Percentiles rank a stretch among this genome's conserved stretches.
phyloP scores from a whole-genome alignment of 768 basidiomycete species.

The Kwoniella heveanensis region DNA sequence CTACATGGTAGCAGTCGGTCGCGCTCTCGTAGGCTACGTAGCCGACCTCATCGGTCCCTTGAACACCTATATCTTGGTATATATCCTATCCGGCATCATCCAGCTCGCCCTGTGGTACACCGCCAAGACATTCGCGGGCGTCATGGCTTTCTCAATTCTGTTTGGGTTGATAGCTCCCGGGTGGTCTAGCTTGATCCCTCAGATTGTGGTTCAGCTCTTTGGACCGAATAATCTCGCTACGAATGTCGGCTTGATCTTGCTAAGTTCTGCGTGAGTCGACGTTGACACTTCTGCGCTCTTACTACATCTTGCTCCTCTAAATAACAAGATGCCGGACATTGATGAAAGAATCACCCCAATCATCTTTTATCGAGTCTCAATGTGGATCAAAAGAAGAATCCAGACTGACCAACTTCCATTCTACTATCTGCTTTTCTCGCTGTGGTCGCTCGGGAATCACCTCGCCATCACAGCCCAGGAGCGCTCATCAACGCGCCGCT shows the following conservation, averaged over 20 bases:
- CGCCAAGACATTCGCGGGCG: conserved; percentile 32
- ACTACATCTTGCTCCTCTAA: too few relatives aligned
- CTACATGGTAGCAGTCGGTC: conserved; percentile 35
- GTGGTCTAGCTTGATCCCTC: conserved; percentile 33
- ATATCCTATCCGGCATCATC: conserved; percentile 29
- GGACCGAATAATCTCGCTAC: conserved; percentile 39
- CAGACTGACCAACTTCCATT: too few relatives aligned
- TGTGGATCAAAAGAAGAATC: too few relatives aligned
- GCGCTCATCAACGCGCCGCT: conserved; percentile 30
- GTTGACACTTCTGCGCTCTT: too few relatives aligned
- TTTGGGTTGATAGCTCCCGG: conserved; percentile 41
- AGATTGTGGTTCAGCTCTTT: conserved; percentile 37
- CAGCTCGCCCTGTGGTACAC: conserved; percentile 43
- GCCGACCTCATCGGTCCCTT: conserved; percentile 45
- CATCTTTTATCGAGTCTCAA: background rate
- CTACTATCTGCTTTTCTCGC: too few relatives aligned
- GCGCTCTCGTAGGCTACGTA: conserved; percentile 38
- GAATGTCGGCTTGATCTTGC: conserved; percentile 36
- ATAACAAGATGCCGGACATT: too few relatives aligned
- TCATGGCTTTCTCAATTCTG: conserved; percentile 38
- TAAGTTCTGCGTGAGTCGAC: conserved; percentile 8
- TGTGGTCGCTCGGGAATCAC: too few relatives aligned
- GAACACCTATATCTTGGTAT: conserved; percentile 45
- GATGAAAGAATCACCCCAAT: too few relatives aligned
- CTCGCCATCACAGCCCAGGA: too few relatives aligned